Evolutionary conservation across 805 yeast genomes (phyloP).

Genomic region (Pichia exigua): DNA sequence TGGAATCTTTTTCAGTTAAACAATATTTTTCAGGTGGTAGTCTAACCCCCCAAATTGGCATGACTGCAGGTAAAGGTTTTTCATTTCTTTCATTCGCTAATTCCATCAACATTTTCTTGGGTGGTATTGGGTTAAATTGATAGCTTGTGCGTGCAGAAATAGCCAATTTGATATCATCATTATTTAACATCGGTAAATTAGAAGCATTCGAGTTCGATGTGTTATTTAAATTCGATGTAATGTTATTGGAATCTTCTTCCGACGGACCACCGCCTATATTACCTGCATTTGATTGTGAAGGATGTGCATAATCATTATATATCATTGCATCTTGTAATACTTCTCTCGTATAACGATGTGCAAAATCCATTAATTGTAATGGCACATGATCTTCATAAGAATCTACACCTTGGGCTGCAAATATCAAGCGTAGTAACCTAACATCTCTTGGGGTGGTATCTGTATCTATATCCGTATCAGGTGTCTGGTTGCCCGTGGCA

Average conservation of each 20-base stretch:
- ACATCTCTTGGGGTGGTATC: constrained; percentile 76
- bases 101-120: constrained; percentile 84
- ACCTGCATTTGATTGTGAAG: constrained; percentile 32
- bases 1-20: constrained; percentile 67
- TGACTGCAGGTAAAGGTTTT: constrained; percentile 82
- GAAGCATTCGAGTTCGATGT: constrained; percentile 14
- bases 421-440: constrained; percentile 75
- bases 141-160: constrained; percentile 91
- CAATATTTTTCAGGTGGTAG: constrained; percentile 98
- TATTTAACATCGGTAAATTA: constrained; percentile 37
- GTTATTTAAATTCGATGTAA: background rate
- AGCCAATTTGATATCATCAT: constrained; percentile 88
- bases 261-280: constrained; percentile 22
- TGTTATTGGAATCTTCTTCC: background rate
- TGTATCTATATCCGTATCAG: background rate
- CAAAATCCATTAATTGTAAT: constrained; percentile 93
- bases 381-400: constrained; percentile 95
- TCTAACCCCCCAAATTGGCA: constrained; percentile 86
- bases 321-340: constrained; percentile 83
- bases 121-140: constrained; percentile 93
- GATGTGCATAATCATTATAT: constrained; percentile 75
- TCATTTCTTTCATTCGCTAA: constrained; percentile 89
- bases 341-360: constrained; percentile 79
- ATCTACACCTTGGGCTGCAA: constrained; percentile 89
- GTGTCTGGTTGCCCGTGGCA: too few species aligned